phyloP scores from a whole-genome alignment of 495 filamentous ascomycete genomes.

The Penicillium paxilli region DNA sequence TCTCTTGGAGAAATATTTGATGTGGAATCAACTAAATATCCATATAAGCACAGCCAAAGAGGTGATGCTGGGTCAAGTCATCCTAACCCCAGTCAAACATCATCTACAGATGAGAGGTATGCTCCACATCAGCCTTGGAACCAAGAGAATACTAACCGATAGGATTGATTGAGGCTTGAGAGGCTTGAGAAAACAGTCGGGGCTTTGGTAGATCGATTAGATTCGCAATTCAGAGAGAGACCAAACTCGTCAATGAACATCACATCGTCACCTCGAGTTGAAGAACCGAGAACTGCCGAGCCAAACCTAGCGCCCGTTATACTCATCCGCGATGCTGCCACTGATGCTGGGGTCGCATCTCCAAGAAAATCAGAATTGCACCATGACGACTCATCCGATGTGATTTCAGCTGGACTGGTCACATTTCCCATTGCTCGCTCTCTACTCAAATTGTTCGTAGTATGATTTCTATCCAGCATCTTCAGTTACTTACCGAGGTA shows the following conservation, averaged over 20 bases:
- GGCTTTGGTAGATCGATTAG: neutral
- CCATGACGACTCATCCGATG: neutral
- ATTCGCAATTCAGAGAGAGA: neutral
- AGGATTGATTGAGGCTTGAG: neutral
- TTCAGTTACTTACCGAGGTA: neutral
- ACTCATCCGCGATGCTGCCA: constrained; percentile 1
- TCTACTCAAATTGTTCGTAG: neutral
- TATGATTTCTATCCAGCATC: neutral
- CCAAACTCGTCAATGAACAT: neutral
- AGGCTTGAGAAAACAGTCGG: constrained; percentile 1
- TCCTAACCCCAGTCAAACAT: neutral
- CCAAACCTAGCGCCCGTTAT: constrained; percentile 1
- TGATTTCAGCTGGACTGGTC: constrained; percentile 2
- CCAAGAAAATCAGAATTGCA: neutral
- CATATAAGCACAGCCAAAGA: neutral
- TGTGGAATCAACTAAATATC: neutral
- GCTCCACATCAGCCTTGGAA: neutral
- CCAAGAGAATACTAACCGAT: neutral
- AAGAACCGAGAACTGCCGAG: neutral
- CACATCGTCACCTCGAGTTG: neutral
- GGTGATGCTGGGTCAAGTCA: neutral
- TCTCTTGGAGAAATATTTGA: neutral
- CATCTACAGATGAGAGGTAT: neutral
- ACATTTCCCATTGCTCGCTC: neutral
- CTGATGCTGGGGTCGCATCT: constrained; percentile 1